These are phyloP conservation scores for Orbilia ellipsospora DNA, from an alignment of 2,329 filamentous ascomycete genomes.

Conservation along the genomic window DNA sequence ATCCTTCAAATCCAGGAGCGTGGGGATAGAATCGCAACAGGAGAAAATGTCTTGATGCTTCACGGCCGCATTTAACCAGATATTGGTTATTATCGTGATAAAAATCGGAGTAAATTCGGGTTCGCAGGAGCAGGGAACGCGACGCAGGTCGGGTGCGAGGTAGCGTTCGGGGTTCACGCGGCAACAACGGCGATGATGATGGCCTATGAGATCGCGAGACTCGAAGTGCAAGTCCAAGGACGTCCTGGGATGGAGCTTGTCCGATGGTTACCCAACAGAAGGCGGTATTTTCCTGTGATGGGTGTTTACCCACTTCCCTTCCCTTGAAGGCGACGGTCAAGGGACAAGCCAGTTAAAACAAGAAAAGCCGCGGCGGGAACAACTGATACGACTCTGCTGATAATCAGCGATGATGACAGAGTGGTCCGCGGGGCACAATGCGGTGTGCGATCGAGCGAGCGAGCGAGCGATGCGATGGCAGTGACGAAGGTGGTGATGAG, in stretches of 20 bases:
- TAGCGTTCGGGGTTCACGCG: conserved; percentile 36
- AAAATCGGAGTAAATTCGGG: conserved; percentile 52
- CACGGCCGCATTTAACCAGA: conserved; percentile 45
- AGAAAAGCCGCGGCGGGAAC: conserved; percentile 19
- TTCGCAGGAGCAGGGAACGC: conserved; percentile 21
- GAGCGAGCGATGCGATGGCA: conserved; percentile 1
- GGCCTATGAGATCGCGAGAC: conserved; percentile 26
- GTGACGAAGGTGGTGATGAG: conserved; percentile 23
- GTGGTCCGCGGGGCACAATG: no score
- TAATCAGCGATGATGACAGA: conserved; percentile 2
- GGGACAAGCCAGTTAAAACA: conserved; percentile 22
- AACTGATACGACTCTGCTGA: conserved; percentile 13
- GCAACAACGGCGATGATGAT: conserved; percentile 30
- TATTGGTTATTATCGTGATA: conserved; percentile 18
- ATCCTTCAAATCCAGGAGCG: conserved; percentile 25
- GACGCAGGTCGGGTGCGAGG: conserved; percentile 32
- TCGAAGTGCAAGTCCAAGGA: conserved; percentile 12
- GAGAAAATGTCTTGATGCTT: conserved; percentile 2
- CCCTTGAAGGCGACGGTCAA: not conserved
- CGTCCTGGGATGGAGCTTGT: conserved; percentile 47
- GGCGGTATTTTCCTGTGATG: conserved; percentile 23
- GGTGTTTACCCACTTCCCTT: not conserved
- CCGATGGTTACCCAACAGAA: conserved; percentile 22
- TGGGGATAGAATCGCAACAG: not conserved
- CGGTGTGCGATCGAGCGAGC: not conserved